Evolutionary conservation across 257 asterid genomes (phyloP), one percentile per base, ranked within the genome.

Genomic region (Pogostemon cablin): DNA sequence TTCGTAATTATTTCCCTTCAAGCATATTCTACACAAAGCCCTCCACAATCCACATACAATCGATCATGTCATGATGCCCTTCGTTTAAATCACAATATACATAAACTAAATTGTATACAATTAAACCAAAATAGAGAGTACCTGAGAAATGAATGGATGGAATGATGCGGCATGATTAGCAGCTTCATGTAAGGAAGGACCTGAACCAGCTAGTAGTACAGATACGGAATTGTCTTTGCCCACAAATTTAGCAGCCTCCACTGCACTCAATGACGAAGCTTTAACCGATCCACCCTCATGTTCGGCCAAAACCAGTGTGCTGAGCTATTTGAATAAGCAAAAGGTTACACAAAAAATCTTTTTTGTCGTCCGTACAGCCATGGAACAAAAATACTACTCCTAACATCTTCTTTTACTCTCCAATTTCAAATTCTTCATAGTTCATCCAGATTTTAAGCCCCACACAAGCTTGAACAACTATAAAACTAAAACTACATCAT

Each of bases 121-220:
- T n/a, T 42, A 46, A 67, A 59, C n/a, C 38, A 20, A 53, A 39
- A 54, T 9, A 47, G 62, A 12, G 60, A 15, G 6, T 79, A 87
- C 98, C 96, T 83, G 71, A 44, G 96, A 89, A 85, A 95, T 47
- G 6, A 86, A 87, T 75, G 96, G 96, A 81, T 86, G 89, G 71
- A 81, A 81, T 6, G 96, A 82, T 52, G 93, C 91, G 67, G 97
- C 99, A 81, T 80, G 86, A 63, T 71, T 72, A 48, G 91, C 96
- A 77, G 98, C 96, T 77, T 89, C 83, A 15, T 85, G 82, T 48
- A 95, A 80, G 4, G 91, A 89, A 60, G 90, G 84, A 53, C 98
- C 98, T 20, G 91, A 91, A 46, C 99, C 99, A 64, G 98, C 98
- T 49, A 95, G 84, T 48, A 95, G 80, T 67, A 95, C 67, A 39